Evolutionary conservation across 352 stramenopile genomes (phyloP), one percentile per base, ranked within the genome.

Genomic region (Phytophthora citricola): DNA sequence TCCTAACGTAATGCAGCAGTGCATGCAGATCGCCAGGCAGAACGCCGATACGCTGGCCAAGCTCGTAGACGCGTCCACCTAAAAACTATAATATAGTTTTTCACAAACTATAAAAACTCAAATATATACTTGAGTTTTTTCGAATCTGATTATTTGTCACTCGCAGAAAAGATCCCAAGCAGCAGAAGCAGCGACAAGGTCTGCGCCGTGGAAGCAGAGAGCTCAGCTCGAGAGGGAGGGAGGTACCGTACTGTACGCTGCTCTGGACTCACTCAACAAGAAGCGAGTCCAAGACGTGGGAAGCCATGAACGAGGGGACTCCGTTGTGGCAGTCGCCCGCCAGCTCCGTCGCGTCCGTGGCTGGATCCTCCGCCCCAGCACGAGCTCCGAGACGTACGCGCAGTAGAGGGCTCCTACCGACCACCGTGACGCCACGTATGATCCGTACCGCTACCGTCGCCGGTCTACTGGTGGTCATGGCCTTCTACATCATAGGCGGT

Each of bases 1-100:
- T 5, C 58, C 81, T 1, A 54, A 51, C 27, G 86, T 74, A 31
- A 81, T 95, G 44, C 76, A 89, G 26, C 39, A 75, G 41, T 92
- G 84, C 65, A 92, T 93, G 83, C 44, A 73, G 24, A 50, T 78
- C n/a, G 85, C 87, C 45, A 89, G 89, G 55, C 54, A 57, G 26
- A 80, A 79, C 22, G 62, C 63, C 5, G 54, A 63, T 36, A 38
- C 48, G 29, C 68, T 90, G 57, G 76, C 74, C 4, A 72, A 66
- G 56, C 73, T 84, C 6, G 69, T 90, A 40, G 69, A 83, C 14
- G 48, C 58, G 29, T 66, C 69, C 2, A 58, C 29, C 15, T 20
- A 20, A 20, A 20, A 20, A 20, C 17, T 20, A 20, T 20, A 20
- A 20, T 20, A 20, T 20, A 20, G 17, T 20, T 20, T 20, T 20